Conservation (phyloP, 306 rosid genomes). For the Senna siamea region DNA sequence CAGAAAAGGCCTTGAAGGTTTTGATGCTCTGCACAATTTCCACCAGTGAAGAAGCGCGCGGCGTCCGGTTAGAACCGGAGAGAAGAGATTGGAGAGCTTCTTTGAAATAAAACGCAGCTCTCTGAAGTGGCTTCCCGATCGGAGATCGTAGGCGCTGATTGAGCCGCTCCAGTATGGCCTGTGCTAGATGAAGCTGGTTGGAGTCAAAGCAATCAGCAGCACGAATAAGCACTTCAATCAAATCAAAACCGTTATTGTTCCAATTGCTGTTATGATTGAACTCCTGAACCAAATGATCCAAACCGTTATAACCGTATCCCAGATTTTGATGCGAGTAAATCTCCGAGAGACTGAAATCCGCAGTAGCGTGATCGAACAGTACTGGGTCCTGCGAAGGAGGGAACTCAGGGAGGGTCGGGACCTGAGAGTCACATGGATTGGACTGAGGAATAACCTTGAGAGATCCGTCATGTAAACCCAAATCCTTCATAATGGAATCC, state of each 20-base stretch:
- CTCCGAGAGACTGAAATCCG: constrained; percentile 56
- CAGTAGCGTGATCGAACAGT: constrained; percentile 60
- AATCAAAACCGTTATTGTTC: constrained; percentile 52
- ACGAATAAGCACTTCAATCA: constrained; percentile 70
- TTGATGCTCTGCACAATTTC: constrained; percentile 80
- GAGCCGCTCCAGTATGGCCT: constrained; percentile 71
- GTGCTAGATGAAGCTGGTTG: constrained; percentile 65
- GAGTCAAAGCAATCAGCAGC: constrained; percentile 82
- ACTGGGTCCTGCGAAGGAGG: constrained; percentile 46
- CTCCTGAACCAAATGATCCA: constrained; percentile 44
- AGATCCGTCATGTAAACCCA: constrained; percentile 69
- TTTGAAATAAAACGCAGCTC: constrained; percentile 80
- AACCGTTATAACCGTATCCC: constrained; percentile 25
- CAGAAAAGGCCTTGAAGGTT: constrained; percentile 69
- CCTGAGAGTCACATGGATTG: constrained; percentile 39
- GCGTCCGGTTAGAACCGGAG: constrained; percentile 50
- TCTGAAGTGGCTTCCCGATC: constrained; percentile 58
- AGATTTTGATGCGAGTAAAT: constrained; percentile 55
- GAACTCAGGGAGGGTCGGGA: constrained; percentile 48
- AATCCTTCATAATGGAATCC: constrained; percentile 81
- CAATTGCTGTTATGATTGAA: constrained; percentile 40
- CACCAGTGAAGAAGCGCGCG: constrained; percentile 62
- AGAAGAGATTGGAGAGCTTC: constrained; percentile 78
- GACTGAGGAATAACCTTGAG: constrained; percentile 33
- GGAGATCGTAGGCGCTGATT: constrained; percentile 61